Evolutionary conservation across 495 filamentous ascomycete genomes (phyloP).

Genomic region (Penicillium desertorum): DNA sequence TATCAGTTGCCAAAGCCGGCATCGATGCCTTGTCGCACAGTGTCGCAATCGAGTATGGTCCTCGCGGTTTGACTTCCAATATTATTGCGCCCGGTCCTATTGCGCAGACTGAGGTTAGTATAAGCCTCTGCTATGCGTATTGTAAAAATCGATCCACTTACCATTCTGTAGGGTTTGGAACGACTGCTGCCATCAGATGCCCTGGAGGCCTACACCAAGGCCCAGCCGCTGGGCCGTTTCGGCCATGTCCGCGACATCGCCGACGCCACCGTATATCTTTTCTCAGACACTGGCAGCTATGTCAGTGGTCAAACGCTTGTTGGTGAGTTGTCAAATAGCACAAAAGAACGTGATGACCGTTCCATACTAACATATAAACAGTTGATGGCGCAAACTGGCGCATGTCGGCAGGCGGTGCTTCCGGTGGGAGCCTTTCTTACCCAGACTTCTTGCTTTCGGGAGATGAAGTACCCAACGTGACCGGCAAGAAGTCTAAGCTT

Average conservation of each 20-base stretch:
- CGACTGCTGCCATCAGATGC: conserved; percentile 42
- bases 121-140: background rate
- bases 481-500: conserved; percentile 62
- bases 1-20: conserved; percentile 84
- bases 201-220: conserved; percentile 31
- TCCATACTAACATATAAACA: conserved; percentile 17
- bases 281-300: conserved; percentile 79
- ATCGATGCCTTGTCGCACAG: conserved; percentile 77
- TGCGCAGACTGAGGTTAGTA: conserved; percentile 56
- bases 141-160: background rate
- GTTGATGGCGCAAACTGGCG: conserved; percentile 51
- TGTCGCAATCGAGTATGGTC: conserved; percentile 82
- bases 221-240: conserved; percentile 67
- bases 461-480: conserved; percentile 54
- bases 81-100: conserved; percentile 83
- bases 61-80: conserved; percentile 84
- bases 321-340: conserved; percentile 36
- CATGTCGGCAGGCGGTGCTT: conserved; percentile 46
- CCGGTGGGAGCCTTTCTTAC: conserved; percentile 45
- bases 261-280: conserved; percentile 86
- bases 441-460: conserved; percentile 64
- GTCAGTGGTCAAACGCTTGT: conserved; percentile 77
- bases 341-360: background rate
- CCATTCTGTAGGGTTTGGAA: conserved; percentile 37
- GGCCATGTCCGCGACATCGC: conserved; percentile 88